Evolutionary conservation across 1,284 basidiomycete species (phyloP).

Genomic region (Ceratobasidium sp.): DNA sequence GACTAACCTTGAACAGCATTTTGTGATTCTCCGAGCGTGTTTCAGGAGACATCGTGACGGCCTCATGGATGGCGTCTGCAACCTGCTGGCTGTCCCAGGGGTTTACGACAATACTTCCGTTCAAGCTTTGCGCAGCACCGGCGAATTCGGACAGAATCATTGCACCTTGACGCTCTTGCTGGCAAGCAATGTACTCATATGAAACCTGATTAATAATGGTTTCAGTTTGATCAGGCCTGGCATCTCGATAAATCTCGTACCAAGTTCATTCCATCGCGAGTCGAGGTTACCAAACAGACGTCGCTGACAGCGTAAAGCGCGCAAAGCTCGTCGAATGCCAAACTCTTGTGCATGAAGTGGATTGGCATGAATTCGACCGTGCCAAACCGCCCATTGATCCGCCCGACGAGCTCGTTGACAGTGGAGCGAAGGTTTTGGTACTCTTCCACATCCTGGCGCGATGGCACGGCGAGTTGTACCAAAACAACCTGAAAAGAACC

Average conservation of each 20-base stretch:
- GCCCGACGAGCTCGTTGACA: constrained; percentile 97
- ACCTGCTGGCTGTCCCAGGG: constrained; percentile 97
- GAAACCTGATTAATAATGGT: constrained; percentile 78
- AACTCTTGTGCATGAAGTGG: constrained; percentile 97
- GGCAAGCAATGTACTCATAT: constrained; percentile 98
- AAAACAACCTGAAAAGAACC: constrained; percentile 78
- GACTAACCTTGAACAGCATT: constrained; percentile 86
- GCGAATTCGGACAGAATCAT: constrained; percentile 99
- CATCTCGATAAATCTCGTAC: constrained; percentile 62
- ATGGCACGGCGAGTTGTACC: constrained; percentile 96
- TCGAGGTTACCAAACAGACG: constrained; percentile 94
- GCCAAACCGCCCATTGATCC: constrained; percentile 98
- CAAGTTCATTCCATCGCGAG: constrained; percentile 98
- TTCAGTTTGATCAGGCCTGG: background rate
- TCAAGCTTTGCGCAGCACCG: constrained; percentile 94
- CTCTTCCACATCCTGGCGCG: constrained; percentile 97
- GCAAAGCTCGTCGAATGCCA: constrained; percentile 94
- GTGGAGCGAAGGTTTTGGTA: constrained; percentile 97
- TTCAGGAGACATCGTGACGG: constrained; percentile 87
- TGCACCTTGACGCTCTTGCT: constrained; percentile 90
- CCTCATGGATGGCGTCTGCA: constrained; percentile 94
- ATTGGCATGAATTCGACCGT: constrained; percentile 99
- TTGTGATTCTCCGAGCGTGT: constrained; percentile 89
- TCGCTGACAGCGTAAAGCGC: constrained; percentile 97
- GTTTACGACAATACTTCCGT: constrained; percentile 94